Percentiles rank a stretch among this genome's conserved stretches.
Conservation (phyloP, 108 stramenopile species). For the Cyclostephanos tholiformis region DNA sequence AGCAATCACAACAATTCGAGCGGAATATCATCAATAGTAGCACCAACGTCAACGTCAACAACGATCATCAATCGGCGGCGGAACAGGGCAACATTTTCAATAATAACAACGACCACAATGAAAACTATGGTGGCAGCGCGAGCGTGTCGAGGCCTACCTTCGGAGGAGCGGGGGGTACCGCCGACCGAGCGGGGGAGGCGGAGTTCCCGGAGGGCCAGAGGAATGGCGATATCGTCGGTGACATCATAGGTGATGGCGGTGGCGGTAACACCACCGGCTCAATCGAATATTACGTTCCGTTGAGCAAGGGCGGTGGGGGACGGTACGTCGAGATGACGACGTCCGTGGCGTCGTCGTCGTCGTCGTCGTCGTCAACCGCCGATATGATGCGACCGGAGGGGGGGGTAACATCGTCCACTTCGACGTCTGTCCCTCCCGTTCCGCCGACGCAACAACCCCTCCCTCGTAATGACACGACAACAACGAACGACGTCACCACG, state of each 20-base stretch:
- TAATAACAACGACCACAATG: neutral
- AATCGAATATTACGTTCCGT: slow-evolving; percentile 6
- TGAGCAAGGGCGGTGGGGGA: slow-evolving; percentile 2
- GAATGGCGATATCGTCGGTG: neutral
- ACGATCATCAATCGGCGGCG: neutral
- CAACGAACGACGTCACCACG: neutral
- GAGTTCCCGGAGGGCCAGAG: neutral
- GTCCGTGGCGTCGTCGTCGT: no score
- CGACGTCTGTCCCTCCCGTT: neutral
- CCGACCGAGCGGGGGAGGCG: neutral
- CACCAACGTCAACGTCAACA: neutral
- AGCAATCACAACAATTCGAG: neutral
- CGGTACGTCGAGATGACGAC: neutral
- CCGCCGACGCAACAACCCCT: neutral
- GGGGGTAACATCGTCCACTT: neutral
- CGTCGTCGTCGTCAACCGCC: neutral
- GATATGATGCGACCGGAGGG: neutral
- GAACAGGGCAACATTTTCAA: neutral
- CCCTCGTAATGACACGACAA: neutral
- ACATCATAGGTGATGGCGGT: neutral
- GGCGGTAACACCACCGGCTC: neutral
- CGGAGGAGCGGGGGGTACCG: no score
- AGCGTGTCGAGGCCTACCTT: no score
- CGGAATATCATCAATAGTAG: neutral
- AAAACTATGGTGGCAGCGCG: neutral